These are phyloP conservation scores for Xylaria digitata DNA, from an alignment of 2,329 filamentous ascomycete species.

Conservation along the genomic window DNA sequence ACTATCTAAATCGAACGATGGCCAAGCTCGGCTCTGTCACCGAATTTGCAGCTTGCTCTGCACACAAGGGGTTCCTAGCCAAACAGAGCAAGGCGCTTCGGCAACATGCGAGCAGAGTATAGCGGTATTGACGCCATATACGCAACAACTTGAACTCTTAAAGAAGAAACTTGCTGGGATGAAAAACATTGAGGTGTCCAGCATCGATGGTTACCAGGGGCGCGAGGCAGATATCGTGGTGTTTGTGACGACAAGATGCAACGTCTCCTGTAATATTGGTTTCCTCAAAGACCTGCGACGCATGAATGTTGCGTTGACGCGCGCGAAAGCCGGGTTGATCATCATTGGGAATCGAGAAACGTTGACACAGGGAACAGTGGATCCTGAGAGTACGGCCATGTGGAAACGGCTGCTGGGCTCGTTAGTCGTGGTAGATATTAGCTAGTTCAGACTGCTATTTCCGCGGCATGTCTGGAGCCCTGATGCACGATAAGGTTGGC, in stretches of 20 bases:
- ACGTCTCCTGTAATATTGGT: conserved; percentile 20
- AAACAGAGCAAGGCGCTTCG: not conserved
- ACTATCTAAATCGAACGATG: conserved; percentile 25
- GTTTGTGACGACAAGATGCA: conserved; percentile 27
- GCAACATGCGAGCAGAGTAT: conserved; percentile 21
- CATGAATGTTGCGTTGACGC: conserved; percentile 24
- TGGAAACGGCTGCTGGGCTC: conserved; percentile 26
- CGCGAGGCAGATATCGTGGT: conserved; percentile 31
- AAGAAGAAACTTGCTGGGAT: conserved; percentile 28
- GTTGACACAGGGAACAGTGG: conserved; percentile 24
- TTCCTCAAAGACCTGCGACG: conserved; percentile 25
- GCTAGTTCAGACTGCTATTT: not conserved
- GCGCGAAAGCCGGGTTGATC: conserved; percentile 20
- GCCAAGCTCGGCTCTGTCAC: conserved; percentile 22
- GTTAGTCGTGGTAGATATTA: conserved; percentile 10
- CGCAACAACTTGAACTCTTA: conserved; percentile 20
- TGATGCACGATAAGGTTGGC: no score
- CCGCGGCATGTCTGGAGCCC: no score
- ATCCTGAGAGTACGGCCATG: conserved; percentile 19
- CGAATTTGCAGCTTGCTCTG: conserved; percentile 23
- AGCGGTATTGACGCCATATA: conserved; percentile 27
- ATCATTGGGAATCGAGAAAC: conserved; percentile 25
- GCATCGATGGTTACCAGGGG: conserved; percentile 30
- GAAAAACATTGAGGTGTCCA: conserved; percentile 26
- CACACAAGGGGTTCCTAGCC: not conserved